Evolutionary conservation across 1,139 yeast genomes (phyloP).

Genomic region (Pichia sp.): DNA sequence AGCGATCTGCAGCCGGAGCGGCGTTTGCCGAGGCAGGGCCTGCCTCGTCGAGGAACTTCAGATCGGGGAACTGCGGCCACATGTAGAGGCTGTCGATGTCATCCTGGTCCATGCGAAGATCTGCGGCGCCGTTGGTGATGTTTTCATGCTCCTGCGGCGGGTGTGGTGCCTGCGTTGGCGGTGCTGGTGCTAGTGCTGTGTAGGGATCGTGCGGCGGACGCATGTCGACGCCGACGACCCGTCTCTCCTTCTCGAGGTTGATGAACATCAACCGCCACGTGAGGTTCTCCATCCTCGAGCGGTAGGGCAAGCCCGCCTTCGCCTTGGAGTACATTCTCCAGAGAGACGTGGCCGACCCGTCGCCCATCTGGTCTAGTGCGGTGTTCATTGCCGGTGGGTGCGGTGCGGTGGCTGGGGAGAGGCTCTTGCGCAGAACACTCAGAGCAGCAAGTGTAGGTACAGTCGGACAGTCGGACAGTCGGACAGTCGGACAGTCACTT

Average conservation of each 20-base stretch:
- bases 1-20: background rate
- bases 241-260: slow-evolving; percentile 34
- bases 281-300: slow-evolving; percentile 70
- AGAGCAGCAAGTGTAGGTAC: too few species aligned
- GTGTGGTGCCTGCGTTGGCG: background rate
- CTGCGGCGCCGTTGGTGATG: background rate
- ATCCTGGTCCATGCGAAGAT: background rate
- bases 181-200: too few species aligned
- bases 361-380: slow-evolving; percentile 20
- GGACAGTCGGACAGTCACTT: too few species aligned
- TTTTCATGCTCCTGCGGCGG: too few species aligned
- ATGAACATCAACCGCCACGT: slow-evolving; percentile 84
- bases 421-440: too few species aligned
- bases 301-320: slow-evolving; percentile 70
- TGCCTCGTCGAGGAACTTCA: slow-evolving; percentile 18
- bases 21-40: too few species aligned
- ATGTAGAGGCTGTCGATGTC: slow-evolving; percentile 19
- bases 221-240: too few species aligned
- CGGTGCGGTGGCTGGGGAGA: too few species aligned
- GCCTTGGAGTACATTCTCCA: slow-evolving; percentile 83
- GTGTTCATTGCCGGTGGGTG: background rate
- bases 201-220: too few species aligned
- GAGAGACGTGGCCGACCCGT: slow-evolving; percentile 50
- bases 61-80: slow-evolving; percentile 33
- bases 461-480: too few species aligned